Evolutionary conservation across 2,329 filamentous ascomycete genomes (phyloP), one percentile per base, ranked within the genome.

Genomic region (Drechmeria coniospora): DNA sequence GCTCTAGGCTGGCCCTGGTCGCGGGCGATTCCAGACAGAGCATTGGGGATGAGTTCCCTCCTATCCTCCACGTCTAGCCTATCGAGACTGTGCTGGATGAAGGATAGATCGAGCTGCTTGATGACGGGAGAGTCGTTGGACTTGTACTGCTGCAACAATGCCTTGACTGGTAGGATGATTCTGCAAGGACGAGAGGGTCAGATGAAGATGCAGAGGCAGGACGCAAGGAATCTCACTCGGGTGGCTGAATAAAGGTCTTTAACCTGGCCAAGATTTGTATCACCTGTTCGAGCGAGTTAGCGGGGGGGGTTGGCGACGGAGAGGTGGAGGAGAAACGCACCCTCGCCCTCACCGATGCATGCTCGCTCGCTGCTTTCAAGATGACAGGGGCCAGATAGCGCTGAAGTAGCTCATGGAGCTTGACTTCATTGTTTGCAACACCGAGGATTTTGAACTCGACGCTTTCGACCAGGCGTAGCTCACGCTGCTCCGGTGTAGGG

Each of bases 81-180:
- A 23, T 57, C 50, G 16, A 71, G 44, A 23, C 87, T 90, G 46
- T 92, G 82, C 44, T 92, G 81, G 21, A 94, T 79, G 47, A 92
- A 93, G 12, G 79, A 65, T 22, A 95, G 59, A 52, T 95, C 86
- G 41, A 94, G 79, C 47, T 92, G 81, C 36, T 82, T 77, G 37
- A 98, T 72, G 21, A 94, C 63, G 1, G 75, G 61, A 9, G 75
- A 77, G 21, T 73, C 63, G 21, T 71, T 72, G 14, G 80, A 45
- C 51, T 92, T 92, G 63, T 92, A 94, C 50, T 95, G 90, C 40
- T 84, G 77, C 30, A 95, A 53, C 12, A 98, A 63, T 11, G 75
- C 72, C n/a, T 72, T 68, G 9, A 95, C 84, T 0, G 90, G 90
- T 5, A 98, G 61, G 29, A 86, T 65, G 37, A 94, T 73, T 26